These are phyloP conservation scores for Tolypocladium endophyticum DNA, from an alignment of 2,329 filamentous ascomycete genomes.

Conservation along the genomic window DNA sequence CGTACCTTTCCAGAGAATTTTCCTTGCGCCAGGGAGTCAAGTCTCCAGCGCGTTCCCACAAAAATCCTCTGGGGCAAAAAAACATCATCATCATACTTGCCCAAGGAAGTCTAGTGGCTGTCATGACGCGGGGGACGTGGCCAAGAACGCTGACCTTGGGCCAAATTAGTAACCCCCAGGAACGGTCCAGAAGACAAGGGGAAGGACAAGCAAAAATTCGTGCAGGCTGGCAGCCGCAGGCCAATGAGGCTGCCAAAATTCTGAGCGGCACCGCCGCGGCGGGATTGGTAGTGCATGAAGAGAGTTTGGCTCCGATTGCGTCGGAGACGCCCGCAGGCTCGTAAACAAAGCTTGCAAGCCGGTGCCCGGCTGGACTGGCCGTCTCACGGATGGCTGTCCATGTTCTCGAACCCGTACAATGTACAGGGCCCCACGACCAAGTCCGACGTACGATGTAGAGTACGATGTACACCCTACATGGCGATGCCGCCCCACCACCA, in stretches of 20 bases:
- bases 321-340: background rate
- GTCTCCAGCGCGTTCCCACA: background rate
- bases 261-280: background rate
- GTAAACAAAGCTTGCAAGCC: background rate
- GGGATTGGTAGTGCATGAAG: background rate
- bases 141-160: background rate
- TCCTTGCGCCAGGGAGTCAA: background rate
- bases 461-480: background rate
- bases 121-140: slow-evolving; percentile 1
- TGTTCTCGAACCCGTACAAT: background rate
- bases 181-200: slow-evolving; percentile 1
- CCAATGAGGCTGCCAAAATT: background rate
- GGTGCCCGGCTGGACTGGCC: background rate
- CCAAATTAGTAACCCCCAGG: slow-evolving; percentile 2
- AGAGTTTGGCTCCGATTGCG: background rate
- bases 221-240: background rate
- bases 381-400: background rate
- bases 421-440: background rate
- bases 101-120: slow-evolving; percentile 1
- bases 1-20: too few relatives aligned
- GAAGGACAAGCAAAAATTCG: background rate
- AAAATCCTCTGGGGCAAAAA: background rate
- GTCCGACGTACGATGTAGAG: background rate
- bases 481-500: background rate
- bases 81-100: slow-evolving; percentile 1